phyloP scores from a whole-genome alignment of 768 basidiomycete species.

The Termitomyces titanicus region DNA sequence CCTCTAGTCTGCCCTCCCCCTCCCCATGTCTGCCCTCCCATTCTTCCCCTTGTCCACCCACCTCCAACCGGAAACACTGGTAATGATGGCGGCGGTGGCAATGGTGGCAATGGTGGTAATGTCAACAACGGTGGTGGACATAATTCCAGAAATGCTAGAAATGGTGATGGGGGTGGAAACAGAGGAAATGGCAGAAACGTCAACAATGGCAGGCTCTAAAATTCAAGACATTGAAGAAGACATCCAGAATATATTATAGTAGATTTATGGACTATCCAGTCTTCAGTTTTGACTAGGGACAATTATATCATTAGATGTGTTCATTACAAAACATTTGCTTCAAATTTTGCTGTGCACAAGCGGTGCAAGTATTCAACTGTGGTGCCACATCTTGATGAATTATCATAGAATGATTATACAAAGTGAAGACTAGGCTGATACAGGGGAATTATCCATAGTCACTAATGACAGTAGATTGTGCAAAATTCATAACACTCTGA shows the following conservation, averaged over 20 bases:
- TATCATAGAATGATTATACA: no score
- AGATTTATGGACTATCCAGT: background rate
- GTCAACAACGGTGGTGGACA: background rate
- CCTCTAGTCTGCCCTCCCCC: background rate
- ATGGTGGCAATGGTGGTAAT: background rate
- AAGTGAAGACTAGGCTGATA: no score
- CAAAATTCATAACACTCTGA: no score
- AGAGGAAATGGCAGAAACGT: background rate
- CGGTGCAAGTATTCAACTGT: no score
- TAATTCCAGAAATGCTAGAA: background rate
- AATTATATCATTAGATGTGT: no score
- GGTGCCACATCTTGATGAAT: no score
- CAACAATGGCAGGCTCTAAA: background rate
- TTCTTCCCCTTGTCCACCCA: background rate
- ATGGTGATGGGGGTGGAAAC: background rate
- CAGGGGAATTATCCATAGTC: no score
- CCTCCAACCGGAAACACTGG: background rate
- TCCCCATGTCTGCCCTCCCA: background rate
- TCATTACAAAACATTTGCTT: no score
- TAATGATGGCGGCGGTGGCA: constrained; percentile 1
- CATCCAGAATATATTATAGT: no score
- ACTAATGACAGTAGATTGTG: no score
- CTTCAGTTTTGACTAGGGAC: no score
- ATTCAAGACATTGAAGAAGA: background rate
- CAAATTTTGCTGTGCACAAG: no score